Evolutionary conservation across 78 protist species (phyloP), one percentile per base, ranked within the genome.

Genomic region (Dictyostelium purpureum): DNA sequence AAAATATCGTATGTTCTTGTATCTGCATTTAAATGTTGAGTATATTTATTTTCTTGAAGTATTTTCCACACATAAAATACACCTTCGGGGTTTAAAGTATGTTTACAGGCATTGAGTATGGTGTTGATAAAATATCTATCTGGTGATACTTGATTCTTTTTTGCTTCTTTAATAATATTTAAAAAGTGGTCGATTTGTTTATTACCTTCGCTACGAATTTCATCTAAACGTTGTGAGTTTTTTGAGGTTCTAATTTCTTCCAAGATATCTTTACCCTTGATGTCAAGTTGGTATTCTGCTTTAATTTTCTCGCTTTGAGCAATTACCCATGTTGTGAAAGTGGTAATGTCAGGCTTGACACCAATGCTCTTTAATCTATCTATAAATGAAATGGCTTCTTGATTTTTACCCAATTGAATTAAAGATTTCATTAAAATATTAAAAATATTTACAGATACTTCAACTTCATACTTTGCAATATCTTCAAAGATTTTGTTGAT

Each of bases 1-100:
- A 85, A 73, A 21, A 85, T 85, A 73, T 85, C 92, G 47, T 85
- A 85, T 9, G 92, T 85, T 61, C 40, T 85, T 1, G 80, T 85
- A 59, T 85, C 82, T 7, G 83, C n/a, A 38, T 85, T 65, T 26
- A 85, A 21, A 45, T 40, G 12, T 40, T 73, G 45, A 33, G 82
- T 59, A 26, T 59, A 74, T 42, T 66, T 61, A 81, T 73, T 85
- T 63, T 85, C 92, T 73, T 85, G 19, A 28, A 85, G 38, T 4
- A 43, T 70, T 18, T 54, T 10, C 74, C 79, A 85, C 38, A 85
- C 82, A 14, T 74, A 12, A 7, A 85, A 74, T 2, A 85, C 92
- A 61, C 92, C 92, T 21, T 43, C 77, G 14, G 92, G 92, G 45
- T 85, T 19, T 6, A 59, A 33, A 12, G 92, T 85, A 1, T 45